Evolutionary conservation across 768 basidiomycete genomes (phyloP), one percentile per base, ranked within the genome.

Genomic region (Termitomyces bulborhizus): DNA sequence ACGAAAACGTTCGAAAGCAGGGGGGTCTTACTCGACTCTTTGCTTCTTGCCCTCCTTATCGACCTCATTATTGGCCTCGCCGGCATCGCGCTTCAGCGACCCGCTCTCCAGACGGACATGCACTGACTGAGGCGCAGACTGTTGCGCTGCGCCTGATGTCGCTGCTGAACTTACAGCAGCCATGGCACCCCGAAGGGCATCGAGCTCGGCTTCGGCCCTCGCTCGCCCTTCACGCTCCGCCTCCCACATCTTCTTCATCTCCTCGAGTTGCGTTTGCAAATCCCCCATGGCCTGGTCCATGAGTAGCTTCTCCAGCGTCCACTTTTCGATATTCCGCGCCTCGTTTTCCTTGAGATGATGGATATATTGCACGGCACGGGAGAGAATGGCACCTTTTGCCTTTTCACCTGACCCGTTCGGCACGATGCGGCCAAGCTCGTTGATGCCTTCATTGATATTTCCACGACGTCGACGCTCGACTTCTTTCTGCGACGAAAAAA

Each of bases 391-490:
- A 18, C 93, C 91, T 66, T 98, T 97, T 51, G 88, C 86, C 63
- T 89, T 90, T 68, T 93, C 90, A 31, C 90, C 90, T 0, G 88
- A 85, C 27, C 86, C 89, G 61, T 86, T 89, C 3, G 95, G 95
- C 9, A 98, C 86, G 61, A 95, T 90, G 0, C 86, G 82, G 0
- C 89, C 88, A 15, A 98, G 85, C 62, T 90, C 88, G 65, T 90
- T 93, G 73, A 99, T 97, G 0, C 95, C 95, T 59, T 95, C 90
- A 71, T 96, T 97, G 72, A 99, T 98, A 62, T 93, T 93, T 16
- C 94, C 94, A 46, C 96, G 80, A 51, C 96, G 86, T 37, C 93
- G 84, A 51, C 96, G 88, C 69, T 99, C 96, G 12, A 98, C 94
- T 73, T 98, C 94, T 91, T 98, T 98, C 95, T 98, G 73, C 50